Conservation (phyloP, 768 basidiomycete genomes). For the Mycena filopes region DNA sequence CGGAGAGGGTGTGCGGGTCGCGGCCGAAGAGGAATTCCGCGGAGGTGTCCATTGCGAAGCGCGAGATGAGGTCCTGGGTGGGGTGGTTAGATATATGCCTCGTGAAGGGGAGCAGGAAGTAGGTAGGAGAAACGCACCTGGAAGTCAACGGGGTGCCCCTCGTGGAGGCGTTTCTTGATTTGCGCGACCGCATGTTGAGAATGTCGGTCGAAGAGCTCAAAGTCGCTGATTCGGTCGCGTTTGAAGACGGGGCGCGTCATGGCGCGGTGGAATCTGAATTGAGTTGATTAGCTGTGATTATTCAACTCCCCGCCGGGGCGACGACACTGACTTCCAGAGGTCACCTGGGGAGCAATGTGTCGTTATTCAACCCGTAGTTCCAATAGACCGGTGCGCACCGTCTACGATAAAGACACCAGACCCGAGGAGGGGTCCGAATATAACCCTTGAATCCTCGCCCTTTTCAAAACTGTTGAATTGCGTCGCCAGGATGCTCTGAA, state of each 20-base stretch:
- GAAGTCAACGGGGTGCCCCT: constrained; percentile 67
- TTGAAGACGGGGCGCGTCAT: constrained; percentile 81
- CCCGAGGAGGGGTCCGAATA: constrained; percentile 53
- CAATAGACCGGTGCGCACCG: constrained; percentile 44
- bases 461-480: constrained; percentile 60
- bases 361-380: neutral
- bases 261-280: constrained; percentile 67
- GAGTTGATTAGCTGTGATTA: neutral
- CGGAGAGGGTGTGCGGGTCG: constrained; percentile 56
- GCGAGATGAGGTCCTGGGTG: constrained; percentile 58
- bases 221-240: constrained; percentile 68
- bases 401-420: constrained; percentile 71
- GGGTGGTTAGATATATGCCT: neutral
- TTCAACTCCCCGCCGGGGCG: neutral
- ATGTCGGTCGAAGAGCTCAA: constrained; percentile 69
- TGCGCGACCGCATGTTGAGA: constrained; percentile 57
- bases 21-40: constrained; percentile 68
- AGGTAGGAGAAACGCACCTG: no score
- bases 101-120: neutral
- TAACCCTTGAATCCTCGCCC: constrained; percentile 39
- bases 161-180: constrained; percentile 54
- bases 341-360: constrained; percentile 39
- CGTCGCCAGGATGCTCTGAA: constrained; percentile 52
- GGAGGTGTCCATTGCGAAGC: constrained; percentile 70
- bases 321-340: constrained; percentile 68